Evolutionary conservation across 1,284 basidiomycete genomes (phyloP), one percentile per base, ranked within the genome.

Genomic region (Cryptococcus maquisensis): DNA sequence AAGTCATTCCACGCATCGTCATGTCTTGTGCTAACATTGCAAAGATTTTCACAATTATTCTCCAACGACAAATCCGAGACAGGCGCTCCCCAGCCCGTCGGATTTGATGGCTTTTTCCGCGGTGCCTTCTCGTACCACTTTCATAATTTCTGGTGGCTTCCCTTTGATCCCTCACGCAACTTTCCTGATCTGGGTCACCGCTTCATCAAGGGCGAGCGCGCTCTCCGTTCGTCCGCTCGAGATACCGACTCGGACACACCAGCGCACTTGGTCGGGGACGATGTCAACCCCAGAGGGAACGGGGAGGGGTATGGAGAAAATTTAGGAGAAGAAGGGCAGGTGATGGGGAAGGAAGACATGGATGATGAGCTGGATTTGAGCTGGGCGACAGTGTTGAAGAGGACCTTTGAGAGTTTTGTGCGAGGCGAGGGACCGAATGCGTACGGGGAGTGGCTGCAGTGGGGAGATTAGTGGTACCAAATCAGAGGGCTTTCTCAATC

Each of bases 91-190:
- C 82, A 86, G 63, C 84, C 84, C 16, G 73, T 87, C 12, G 90
- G 90, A 5, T 87, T 91, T 63, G 85, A 89, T 62, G 88, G 86
- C 12, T 92, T 92, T 78, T 93, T 89, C 80, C 82, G 84, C 50
- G 90, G 89, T 10, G 86, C 87, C 21, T 92, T 84, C 69, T 88
- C 86, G 9, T 92, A 91, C 69, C 88, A 92, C 72, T 91, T 85
- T 75, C 88, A 90, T 68, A 90, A 90, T 68, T 88, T 83, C 69
- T 88, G 87, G 87, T 95, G 93, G 92, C 85, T 88, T 57, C 88
- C 91, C 3, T 94, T 96, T 65, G 93, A 97, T 72, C 81, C 87
- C 1, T 77, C 83, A 8, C 85, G 91, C 18, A 91, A 95, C 72
- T 96, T 84, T 83, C 93, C 93, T 9, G 93, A 95, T 70, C 83